Conservation (phyloP, 495 filamentous ascomycete species). For the Penicillium alfredii region DNA sequence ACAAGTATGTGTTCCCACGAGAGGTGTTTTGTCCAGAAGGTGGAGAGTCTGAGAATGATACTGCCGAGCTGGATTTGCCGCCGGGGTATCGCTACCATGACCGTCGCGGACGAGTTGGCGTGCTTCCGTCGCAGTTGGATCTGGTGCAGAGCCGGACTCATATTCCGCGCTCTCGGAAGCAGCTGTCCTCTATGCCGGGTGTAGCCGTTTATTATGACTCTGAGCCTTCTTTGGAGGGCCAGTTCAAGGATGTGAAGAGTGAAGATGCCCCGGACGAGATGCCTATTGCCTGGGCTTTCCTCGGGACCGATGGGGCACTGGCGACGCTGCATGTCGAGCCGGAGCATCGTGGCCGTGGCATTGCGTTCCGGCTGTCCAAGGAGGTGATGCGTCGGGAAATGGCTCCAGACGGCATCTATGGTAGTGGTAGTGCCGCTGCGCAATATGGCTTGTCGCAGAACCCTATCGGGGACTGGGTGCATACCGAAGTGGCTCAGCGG, state of each 20-base stretch:
- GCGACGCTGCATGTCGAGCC: constrained; percentile 46
- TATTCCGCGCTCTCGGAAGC: constrained; percentile 29
- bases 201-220: constrained; percentile 29
- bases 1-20: constrained; percentile 29
- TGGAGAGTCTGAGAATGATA: not conserved
- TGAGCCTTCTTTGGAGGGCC: not conserved
- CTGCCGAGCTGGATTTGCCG: constrained; percentile 16
- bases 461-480: constrained; percentile 26
- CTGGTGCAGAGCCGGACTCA: constrained; percentile 36
- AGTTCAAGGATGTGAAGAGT: too few relatives aligned
- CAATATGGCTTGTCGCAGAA: constrained; percentile 6
- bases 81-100: constrained; percentile 28
- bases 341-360: constrained; percentile 39
- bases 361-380: constrained; percentile 34
- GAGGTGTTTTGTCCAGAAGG: constrained; percentile 8
- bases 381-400: constrained; percentile 32
- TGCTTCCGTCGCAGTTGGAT: constrained; percentile 25
- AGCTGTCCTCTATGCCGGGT: constrained; percentile 28
- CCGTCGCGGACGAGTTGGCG: constrained; percentile 15
- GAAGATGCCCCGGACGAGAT: constrained; percentile 13
- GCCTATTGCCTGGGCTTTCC: constrained; percentile 41
- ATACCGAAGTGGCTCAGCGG: constrained; percentile 40
- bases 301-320: constrained; percentile 42
- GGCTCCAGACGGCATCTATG: constrained; percentile 17
- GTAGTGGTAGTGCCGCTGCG: constrained; percentile 5